phyloP scores from a whole-genome alignment of 331 rosid species.

The Cydonia oblonga region DNA sequence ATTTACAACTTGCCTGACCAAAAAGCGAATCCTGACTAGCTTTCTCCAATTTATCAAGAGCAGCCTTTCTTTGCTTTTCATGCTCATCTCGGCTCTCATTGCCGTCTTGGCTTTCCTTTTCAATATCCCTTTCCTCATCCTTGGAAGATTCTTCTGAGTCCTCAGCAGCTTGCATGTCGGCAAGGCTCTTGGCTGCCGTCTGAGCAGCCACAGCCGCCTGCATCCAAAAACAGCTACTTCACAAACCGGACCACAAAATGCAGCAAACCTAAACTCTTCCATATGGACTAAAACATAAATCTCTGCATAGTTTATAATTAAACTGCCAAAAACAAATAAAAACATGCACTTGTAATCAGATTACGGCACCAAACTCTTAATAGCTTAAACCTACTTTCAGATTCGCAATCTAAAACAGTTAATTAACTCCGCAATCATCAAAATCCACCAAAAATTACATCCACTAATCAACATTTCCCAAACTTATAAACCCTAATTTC shows the following conservation, averaged over 20 bases:
- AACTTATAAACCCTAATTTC: conserved; percentile 7
- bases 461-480: background rate
- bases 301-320: background rate
- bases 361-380: background rate
- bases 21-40: conserved; percentile 73
- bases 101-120: conserved; percentile 46
- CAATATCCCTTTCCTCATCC: conserved; percentile 39
- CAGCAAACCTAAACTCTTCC: background rate
- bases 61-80: conserved; percentile 43
- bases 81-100: conserved; percentile 43
- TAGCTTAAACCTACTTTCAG: background rate
- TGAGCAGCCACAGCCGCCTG: conserved; percentile 88
- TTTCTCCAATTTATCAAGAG: conserved; percentile 77
- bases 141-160: conserved; percentile 48
- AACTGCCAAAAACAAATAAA: too few species aligned
- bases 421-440: background rate
- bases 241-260: background rate
- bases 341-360: background rate
- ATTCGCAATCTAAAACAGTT: background rate
- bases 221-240: conserved; percentile 12
- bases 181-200: conserved; percentile 78
- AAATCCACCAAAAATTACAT: background rate
- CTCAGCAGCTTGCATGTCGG: conserved; percentile 49
- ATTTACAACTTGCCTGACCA: conserved; percentile 64
- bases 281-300: background rate